Percentiles rank a stretch among this genome's conserved stretches.
These are phyloP conservation scores for Xerocomus potaroensis DNA, from an alignment of 768 basidiomycete species.

Conservation along the genomic window DNA sequence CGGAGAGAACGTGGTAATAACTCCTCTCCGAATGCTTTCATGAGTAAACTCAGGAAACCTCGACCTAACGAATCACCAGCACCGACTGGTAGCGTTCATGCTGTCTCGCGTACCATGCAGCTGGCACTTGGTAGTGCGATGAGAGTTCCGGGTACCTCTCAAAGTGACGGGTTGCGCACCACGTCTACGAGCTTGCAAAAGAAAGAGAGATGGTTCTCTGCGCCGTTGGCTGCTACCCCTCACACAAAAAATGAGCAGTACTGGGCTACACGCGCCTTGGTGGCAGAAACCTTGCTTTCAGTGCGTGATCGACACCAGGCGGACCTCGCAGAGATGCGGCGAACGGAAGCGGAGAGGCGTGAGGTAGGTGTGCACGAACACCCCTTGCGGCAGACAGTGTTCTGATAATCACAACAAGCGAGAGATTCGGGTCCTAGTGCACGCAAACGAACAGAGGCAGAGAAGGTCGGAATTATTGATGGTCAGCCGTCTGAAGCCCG, in stretches of 20 bases:
- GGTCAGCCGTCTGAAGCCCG: conserved; percentile 31
- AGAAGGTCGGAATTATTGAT: conserved; percentile 47
- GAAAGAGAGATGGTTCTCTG: conserved; percentile 12
- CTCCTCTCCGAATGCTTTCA: too few species aligned
- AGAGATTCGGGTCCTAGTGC: conserved; percentile 37
- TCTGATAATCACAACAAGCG: conserved; percentile 35
- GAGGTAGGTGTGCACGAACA: conserved; percentile 33
- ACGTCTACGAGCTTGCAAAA: conserved; percentile 4
- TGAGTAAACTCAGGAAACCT: conserved; percentile 26
- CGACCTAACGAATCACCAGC: conserved; percentile 6
- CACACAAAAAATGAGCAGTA: conserved; percentile 46
- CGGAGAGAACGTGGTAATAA: too few species aligned
- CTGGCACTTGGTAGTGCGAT: conserved; percentile 18
- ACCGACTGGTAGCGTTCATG: not conserved
- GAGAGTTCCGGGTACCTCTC: not conserved
- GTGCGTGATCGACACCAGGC: conserved; percentile 45
- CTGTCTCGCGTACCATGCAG: conserved; percentile 31
- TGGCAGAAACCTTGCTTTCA: conserved; percentile 58
- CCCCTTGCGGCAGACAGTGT: not conserved
- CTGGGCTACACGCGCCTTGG: conserved; percentile 64
- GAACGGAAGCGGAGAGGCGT: conserved; percentile 43
- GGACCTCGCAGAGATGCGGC: conserved; percentile 43
- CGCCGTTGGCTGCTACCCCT: conserved; percentile 23
- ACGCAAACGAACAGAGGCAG: conserved; percentile 45
- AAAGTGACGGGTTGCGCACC: not conserved